Conservation (phyloP, 1,284 basidiomycete species). For the Irpex rosettiformis region DNA sequence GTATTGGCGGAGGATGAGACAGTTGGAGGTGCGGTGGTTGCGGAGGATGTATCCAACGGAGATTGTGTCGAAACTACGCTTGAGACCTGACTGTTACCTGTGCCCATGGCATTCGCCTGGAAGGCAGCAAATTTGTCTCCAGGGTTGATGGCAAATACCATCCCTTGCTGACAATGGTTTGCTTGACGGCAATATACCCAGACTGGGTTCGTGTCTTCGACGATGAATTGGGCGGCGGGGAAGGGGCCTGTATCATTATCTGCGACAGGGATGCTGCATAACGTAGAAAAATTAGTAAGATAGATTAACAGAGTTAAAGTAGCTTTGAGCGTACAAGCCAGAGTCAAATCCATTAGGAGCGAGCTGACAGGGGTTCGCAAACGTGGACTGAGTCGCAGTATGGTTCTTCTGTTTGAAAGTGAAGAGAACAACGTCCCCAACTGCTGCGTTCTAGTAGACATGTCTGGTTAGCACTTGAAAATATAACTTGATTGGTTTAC, state of each 20-base stretch:
- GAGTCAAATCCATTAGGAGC: conserved; percentile 48
- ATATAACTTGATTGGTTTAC: conserved; percentile 22
- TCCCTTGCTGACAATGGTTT: conserved; percentile 48
- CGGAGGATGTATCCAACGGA: conserved; percentile 30
- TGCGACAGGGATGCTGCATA: conserved; percentile 47
- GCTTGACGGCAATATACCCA: conserved; percentile 56
- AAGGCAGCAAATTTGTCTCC: conserved; percentile 49
- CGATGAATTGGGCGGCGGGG: conserved; percentile 40
- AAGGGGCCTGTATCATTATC: conserved; percentile 43
- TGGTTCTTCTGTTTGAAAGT: conserved; percentile 61
- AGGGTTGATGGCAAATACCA: conserved; percentile 66
- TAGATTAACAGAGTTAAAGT: background rate
- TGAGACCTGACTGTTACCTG: conserved; percentile 17
- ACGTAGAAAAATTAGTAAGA: background rate
- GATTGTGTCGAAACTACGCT: conserved; percentile 14
- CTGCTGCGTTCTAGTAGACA: conserved; percentile 36
- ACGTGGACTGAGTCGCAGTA: conserved; percentile 57
- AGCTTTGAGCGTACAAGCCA: conserved; percentile 47
- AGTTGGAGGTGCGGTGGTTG: conserved; percentile 7
- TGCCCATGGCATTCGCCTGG: conserved; percentile 45
- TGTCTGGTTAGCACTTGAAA: conserved; percentile 1
- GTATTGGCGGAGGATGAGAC: too few relatives aligned
- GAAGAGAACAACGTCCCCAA: conserved; percentile 50
- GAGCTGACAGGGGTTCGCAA: conserved; percentile 46
- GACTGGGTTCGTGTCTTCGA: conserved; percentile 45